Evolutionary conservation across 1,139 yeast species (phyloP).

Genomic region (Candida glucosophila): DNA sequence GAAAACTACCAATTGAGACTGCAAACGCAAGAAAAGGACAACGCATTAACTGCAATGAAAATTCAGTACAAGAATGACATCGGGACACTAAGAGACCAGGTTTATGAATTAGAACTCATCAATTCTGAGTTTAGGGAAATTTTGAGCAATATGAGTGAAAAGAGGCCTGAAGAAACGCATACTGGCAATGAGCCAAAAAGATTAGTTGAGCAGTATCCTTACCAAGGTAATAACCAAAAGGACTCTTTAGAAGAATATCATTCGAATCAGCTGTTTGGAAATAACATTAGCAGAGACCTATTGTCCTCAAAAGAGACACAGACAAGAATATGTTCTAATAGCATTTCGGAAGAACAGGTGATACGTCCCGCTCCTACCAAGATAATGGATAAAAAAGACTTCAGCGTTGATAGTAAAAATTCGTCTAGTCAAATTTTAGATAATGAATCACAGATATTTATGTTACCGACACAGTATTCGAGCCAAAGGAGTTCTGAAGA

Average conservation of each 20-base stretch:
- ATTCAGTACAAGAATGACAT: slow-evolving; percentile 4
- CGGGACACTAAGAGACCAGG: slow-evolving; percentile 2
- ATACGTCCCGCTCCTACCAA: too few species aligned
- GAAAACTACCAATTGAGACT: slow-evolving; percentile 3
- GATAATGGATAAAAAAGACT: neutral
- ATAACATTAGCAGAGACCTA: too few species aligned
- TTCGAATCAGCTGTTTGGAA: too few species aligned
- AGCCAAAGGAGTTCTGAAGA: slow-evolving; percentile 4
- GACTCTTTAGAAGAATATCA: too few species aligned
- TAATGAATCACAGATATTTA: slow-evolving; percentile 6
- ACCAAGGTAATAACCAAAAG: neutral
- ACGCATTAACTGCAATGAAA: slow-evolving; percentile 4
- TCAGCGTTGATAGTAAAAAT: slow-evolving; percentile 1
- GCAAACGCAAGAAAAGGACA: slow-evolving; percentile 1
- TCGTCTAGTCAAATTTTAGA: too few species aligned
- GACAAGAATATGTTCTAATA: neutral
- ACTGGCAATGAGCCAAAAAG: neutral
- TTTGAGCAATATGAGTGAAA: neutral
- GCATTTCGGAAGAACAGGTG: too few species aligned
- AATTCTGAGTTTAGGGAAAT: slow-evolving; percentile 1
- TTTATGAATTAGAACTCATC: slow-evolving; percentile 2
- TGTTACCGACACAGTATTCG: slow-evolving; percentile 11
- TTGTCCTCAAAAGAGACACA: too few species aligned
- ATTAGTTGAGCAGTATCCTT: neutral
- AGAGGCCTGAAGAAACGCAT: neutral